Conservation (phyloP, 176 grass and related monocot species). For the Zizania latifolia region DNA sequence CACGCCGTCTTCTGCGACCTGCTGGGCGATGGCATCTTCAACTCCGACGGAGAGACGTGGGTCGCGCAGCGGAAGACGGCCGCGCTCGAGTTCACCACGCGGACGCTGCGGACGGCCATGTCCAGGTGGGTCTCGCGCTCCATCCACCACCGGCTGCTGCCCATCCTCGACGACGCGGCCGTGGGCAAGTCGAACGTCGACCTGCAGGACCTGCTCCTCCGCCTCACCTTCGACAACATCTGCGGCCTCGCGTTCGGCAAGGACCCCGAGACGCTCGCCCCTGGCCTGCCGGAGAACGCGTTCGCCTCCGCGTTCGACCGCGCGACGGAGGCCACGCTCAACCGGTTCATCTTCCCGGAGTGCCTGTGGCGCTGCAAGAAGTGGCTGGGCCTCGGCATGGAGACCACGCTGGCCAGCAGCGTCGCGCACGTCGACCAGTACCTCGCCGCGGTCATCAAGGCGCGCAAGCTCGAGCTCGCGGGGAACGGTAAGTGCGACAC, state of each 20-base stretch:
- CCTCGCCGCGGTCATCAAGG: constrained; percentile 82
- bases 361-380: constrained; percentile 88
- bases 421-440: constrained; percentile 82
- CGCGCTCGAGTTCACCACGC: constrained; percentile 89
- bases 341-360: constrained; percentile 91
- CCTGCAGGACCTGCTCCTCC: constrained; percentile 89
- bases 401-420: constrained; percentile 65
- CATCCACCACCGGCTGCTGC: constrained; percentile 70
- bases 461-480: constrained; percentile 68
- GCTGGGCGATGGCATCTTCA: constrained; percentile 96
- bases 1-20: constrained; percentile 87
- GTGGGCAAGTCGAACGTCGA: constrained; percentile 30
- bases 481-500: background rate
- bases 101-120: constrained; percentile 77
- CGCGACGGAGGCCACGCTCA: constrained; percentile 81
- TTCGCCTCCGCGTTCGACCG: constrained; percentile 83
- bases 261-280: constrained; percentile 85
- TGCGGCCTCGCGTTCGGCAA: constrained; percentile 89
- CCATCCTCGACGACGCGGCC: constrained; percentile 54
- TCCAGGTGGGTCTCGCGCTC: constrained; percentile 81
- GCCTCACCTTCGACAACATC: constrained; percentile 96
- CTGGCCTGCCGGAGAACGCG: constrained; percentile 67
- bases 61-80: constrained; percentile 88
- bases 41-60: constrained; percentile 91
- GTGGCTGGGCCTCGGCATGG: constrained; percentile 81